Base-by-base conservation (phyloP, 192 early-diverging fungal genomes). In the Coemansia biformis region DNA sequence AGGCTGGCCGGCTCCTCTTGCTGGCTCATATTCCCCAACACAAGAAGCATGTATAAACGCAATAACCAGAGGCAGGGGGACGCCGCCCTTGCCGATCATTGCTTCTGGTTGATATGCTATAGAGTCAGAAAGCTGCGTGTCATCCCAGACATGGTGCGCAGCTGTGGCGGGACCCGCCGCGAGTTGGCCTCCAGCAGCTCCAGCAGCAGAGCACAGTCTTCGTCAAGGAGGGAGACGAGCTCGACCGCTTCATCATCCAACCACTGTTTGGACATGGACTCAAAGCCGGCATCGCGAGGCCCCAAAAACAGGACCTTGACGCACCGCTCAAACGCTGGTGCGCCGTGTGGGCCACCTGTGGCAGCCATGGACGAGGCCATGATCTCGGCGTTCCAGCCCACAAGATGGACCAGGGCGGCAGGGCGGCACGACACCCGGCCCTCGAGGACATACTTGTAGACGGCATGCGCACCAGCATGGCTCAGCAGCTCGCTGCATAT, bases 361-460 rank as follows among this genome's bases (percentile, higher is more conserved):
- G 30, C 13, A 26, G 4, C 9, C 12, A 11, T 11, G 33, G 31
- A 28, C n/a, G 37, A 37, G 10, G 66, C 50, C 16, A 43, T 21
- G 3, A 75, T 51, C 23, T 66, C 63, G 12, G 63, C 39, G 30
- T 75, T 75, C 71, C 71, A 75, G 9, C 63, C 71, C 36, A 63
- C 64, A 13, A 75, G 34, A 21, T 66, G 59, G 5, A 75, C 41
- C 28, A 75, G 59, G 1, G 35, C 43, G 5, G 39, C 54, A 1
- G 71, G 71, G 31, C 33, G 54, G 31, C 71, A 66, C 5, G 51
- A 46, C 24, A 53, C 46, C 14, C 59, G 59, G 17, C 58, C 64
- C 28, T 75, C 71, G 12, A 75, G 26, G 29, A 63, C 59, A 54
- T 59, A 75, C 33, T 66, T 62, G 47, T 75, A 75, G 10, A 75